Evolutionary conservation across 176 grass and related monocot species (phyloP).

Genomic region (Metroxylon sagu): DNA sequence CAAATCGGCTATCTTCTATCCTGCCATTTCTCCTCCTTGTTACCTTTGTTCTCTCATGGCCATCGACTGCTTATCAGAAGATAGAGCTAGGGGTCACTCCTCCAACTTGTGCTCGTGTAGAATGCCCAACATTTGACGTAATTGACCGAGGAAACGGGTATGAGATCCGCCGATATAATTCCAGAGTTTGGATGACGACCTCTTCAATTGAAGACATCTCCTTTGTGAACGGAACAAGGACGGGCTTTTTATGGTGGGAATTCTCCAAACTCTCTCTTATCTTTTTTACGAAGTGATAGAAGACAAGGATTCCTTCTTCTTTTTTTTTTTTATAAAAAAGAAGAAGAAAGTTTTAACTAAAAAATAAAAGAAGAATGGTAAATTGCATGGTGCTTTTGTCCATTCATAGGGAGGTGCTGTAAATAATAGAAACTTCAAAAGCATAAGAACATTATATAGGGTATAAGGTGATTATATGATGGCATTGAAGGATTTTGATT

Average conservation of each 20-base stretch:
- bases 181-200: conserved; percentile 65
- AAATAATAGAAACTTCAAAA: too few species aligned
- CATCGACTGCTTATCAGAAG: not conserved
- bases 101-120: conserved; percentile 87
- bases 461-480: too few species aligned
- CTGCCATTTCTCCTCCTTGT: conserved; percentile 5
- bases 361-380: too few species aligned
- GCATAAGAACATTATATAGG: too few species aligned
- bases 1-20: too few species aligned
- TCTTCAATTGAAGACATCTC: conserved; percentile 80
- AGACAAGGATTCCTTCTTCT: too few species aligned
- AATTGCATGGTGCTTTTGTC: too few species aligned
- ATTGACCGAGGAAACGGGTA: conserved; percentile 80
- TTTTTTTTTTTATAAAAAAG: too few species aligned
- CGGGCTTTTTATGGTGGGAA: conserved; percentile 64
- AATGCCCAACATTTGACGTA: conserved; percentile 84
- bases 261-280: not conserved
- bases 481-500: too few species aligned
- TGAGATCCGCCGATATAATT: conserved; percentile 79
- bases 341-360: too few species aligned
- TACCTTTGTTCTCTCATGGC: conserved; percentile 1
- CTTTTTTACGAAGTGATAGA: too few species aligned
- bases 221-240: conserved; percentile 71
- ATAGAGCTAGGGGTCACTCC: conserved; percentile 16
- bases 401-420: too few species aligned